Evolutionary conservation across 495 filamentous ascomycete species (phyloP), one percentile per base, ranked within the genome.

Genomic region (Parmelia sp.): DNA sequence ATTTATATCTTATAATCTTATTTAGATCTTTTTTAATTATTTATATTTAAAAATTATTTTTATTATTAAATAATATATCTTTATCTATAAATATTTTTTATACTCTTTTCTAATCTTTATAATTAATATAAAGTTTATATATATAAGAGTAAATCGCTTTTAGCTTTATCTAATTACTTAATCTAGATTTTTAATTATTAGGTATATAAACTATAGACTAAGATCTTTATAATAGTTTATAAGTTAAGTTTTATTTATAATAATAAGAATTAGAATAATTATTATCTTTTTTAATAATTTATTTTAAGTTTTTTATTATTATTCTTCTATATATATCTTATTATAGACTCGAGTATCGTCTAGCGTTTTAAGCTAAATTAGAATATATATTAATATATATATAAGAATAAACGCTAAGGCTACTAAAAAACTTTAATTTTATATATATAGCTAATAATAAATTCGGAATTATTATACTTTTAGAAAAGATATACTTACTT

Each of bases 31-130:
- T 36, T 58, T 36, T 25, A 12, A n/a, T 37, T 4, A 58, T 23
- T 37, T n/a, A 58, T 17, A 9, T 14, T 58, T 58, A 58, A 58
- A 58, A 19, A 58, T 58, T 11, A 15, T 36, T 17, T 58, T 37
- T 58, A 58, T 58, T n/a, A n/a, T 17, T n/a, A 8, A 36, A 58
- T 37, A 58, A 39, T 58, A 58, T 3, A 58, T 37, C 17, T 58
- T 4, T 37, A 23, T 15, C 23, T 58, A 37, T 58, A 58, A 37
- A 29, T 58, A 37, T 58, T 58, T 58, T 10, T 58, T 58, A 58
- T 58, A 58, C 19, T 37, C 7, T 4, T 58, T 58, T 58, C 11
- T 37, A 58, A 58, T 37, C 31, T 58, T 58, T 58, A 58, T 37
- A 58, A 58, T 36, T n/a, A n/a, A 39, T 36, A 58, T 58, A 37